These are phyloP conservation scores for Ustilago xerochloae DNA, from an alignment of 1,284 basidiomycete species.

Conservation along the genomic window DNA sequence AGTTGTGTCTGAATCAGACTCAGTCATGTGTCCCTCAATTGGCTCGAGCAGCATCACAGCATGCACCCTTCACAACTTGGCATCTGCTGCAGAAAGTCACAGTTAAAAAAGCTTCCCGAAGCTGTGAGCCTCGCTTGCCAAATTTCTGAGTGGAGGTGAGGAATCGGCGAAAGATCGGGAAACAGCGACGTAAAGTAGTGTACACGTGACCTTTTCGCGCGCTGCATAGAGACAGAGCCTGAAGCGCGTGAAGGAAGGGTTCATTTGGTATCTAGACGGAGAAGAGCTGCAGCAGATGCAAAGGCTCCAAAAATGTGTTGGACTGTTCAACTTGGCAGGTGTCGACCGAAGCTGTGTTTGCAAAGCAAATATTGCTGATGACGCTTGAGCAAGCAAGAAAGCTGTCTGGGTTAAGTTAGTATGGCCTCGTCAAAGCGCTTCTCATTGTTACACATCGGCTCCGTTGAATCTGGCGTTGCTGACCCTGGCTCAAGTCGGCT, in stretches of 20 bases:
- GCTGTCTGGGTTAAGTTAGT: no score
- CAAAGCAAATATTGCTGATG: background rate
- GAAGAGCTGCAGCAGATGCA: no score
- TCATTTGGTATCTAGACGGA: no score
- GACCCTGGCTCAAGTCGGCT: constrained; percentile 15
- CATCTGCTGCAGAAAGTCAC: background rate
- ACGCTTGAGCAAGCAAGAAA: no score
- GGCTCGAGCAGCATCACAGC: background rate
- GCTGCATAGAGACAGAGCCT: background rate
- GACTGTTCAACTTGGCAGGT: background rate
- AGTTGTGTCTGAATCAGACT: background rate
- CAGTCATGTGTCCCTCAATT: constrained; percentile 4
- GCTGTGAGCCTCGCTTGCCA: background rate
- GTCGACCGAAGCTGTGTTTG: background rate
- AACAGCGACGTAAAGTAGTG: background rate
- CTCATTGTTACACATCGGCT: constrained; percentile 6
- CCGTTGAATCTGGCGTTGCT: constrained; percentile 4
- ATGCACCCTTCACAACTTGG: background rate
- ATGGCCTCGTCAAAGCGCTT: background rate
- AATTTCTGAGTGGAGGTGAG: constrained; percentile 9
- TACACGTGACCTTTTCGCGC: constrained; percentile 32
- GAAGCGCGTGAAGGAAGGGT: constrained; percentile 14
- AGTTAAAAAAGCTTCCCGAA: background rate
- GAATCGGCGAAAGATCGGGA: constrained; percentile 1
- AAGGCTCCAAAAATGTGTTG: constrained; percentile 13